These are phyloP conservation scores for Eimeria maxima DNA, from an alignment of 169 alveolate species.

Conservation along the genomic window DNA sequence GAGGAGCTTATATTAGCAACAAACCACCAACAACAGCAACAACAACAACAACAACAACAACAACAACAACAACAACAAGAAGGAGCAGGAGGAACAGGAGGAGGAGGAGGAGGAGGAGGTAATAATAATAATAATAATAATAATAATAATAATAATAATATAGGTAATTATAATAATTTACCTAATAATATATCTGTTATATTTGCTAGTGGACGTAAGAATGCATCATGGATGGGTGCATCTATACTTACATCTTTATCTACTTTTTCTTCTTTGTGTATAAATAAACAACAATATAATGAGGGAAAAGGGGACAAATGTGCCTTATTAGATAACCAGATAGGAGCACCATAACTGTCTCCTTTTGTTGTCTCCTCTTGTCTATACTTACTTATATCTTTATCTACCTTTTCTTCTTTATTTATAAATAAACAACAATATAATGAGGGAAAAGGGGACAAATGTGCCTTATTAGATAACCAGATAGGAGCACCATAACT, in stretches of 20 bases:
- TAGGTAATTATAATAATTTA: too few relatives aligned
- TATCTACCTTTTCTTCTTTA: neutral
- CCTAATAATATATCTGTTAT: neutral
- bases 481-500: slow-evolving; percentile 26
- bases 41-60: neutral
- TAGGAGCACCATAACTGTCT: slow-evolving; percentile 24
- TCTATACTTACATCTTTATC: neutral
- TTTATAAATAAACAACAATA: neutral
- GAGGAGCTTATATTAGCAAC: neutral
- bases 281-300: neutral
- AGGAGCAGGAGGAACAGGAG: neutral
- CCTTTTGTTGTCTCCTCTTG: too few relatives aligned
- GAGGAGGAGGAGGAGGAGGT: too few relatives aligned
- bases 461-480: neutral
- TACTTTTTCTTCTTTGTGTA: neutral
- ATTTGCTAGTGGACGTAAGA: neutral
- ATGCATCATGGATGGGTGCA: slow-evolving; percentile 13
- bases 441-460: neutral
- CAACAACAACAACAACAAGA: neutral
- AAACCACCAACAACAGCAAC: neutral
- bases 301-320: slow-evolving; percentile 9
- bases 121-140: too few relatives aligned
- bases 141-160: too few relatives aligned
- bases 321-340: neutral
- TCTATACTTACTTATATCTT: neutral